phyloP scores from a whole-genome alignment of 257 asterid genomes.

The Salvia hispanica region DNA sequence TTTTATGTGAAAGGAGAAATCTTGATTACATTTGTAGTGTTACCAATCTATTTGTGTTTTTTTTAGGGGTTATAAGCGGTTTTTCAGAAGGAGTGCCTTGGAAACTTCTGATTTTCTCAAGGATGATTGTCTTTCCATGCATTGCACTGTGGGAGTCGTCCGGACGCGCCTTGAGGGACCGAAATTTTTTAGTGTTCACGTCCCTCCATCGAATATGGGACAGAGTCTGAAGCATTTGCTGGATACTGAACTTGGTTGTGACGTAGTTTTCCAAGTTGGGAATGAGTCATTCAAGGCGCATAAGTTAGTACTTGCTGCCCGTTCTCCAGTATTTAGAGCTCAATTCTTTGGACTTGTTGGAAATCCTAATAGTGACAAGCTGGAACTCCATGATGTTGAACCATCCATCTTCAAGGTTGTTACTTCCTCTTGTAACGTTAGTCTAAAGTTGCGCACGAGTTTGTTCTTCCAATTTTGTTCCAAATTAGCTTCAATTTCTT shows the following conservation, averaged over 20 bases:
- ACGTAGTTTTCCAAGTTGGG: constrained; percentile 71
- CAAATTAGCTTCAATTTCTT: too few relatives aligned
- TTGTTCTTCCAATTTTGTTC: too few relatives aligned
- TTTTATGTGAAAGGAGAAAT: background rate
- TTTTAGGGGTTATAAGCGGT: constrained; percentile 93
- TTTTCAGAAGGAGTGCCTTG: constrained; percentile 68
- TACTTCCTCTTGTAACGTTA: constrained; percentile 4
- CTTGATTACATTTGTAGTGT: constrained; percentile 10
- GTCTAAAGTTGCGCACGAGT: background rate
- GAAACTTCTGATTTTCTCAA: constrained; percentile 88
- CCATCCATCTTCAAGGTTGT: constrained; percentile 79
- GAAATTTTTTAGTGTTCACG: constrained; percentile 49
- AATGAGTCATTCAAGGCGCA: constrained; percentile 85
- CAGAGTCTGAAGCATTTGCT: constrained; percentile 64
- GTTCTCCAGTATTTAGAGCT: constrained; percentile 94
- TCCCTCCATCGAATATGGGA: constrained; percentile 89
- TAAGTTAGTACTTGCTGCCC: constrained; percentile 87
- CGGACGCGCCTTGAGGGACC: constrained; percentile 87
- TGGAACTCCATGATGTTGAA: constrained; percentile 78
- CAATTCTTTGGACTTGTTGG: constrained; percentile 88
- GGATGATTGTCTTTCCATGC: constrained; percentile 83
- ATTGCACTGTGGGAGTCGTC: constrained; percentile 95
- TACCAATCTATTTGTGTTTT: constrained; percentile 34
- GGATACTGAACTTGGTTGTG: constrained; percentile 72
- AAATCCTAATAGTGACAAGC: constrained; percentile 55